Percentiles rank a stretch among this genome's conserved stretches.
Conservation (phyloP, 345 rosid genomes). For the Stellera chamaejasme region DNA sequence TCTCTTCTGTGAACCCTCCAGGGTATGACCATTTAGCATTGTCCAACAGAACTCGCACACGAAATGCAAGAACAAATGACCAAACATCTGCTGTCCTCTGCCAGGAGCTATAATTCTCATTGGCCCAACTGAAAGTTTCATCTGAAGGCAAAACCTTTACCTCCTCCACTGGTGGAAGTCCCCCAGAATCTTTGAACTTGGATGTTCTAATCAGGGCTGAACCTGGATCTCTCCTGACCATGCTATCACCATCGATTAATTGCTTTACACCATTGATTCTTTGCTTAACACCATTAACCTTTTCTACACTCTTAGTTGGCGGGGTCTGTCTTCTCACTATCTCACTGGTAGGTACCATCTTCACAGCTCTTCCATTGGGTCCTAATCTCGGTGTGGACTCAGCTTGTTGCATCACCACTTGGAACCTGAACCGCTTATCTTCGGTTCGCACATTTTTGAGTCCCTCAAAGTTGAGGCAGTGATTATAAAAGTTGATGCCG, state of each 20-base stretch:
- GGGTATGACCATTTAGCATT: constrained; percentile 82
- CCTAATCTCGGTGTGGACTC: constrained; percentile 45
- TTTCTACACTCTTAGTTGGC: constrained; percentile 29
- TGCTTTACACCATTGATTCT: constrained; percentile 41
- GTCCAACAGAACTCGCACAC: constrained; percentile 66
- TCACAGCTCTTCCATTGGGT: constrained; percentile 47
- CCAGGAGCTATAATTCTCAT: constrained; percentile 64
- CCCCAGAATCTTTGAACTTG: constrained; percentile 21
- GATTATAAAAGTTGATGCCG: constrained; percentile 41
- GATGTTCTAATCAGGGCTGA: constrained; percentile 33
- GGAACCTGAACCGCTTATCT: constrained; percentile 26
- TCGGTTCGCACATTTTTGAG: constrained; percentile 13
- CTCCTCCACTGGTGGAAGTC: constrained; percentile 60
- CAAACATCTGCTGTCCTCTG: constrained; percentile 86
- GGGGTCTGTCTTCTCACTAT: constrained; percentile 40
- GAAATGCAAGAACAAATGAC: constrained; percentile 72
- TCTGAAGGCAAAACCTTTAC: constrained; percentile 74
- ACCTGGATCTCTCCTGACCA: constrained; percentile 36
- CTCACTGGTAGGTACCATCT: constrained; percentile 82
- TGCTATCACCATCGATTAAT: constrained; percentile 48
- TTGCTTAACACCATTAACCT: constrained; percentile 47
- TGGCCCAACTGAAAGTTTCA: constrained; percentile 95
- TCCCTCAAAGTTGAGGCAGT: constrained; percentile 28
- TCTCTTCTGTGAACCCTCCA: constrained; percentile 72
- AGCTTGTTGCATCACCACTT: constrained; percentile 48